These are phyloP conservation scores for Chrysosporium queenslandicum DNA, from an alignment of 2,329 filamentous ascomycete species.

Conservation along the genomic window DNA sequence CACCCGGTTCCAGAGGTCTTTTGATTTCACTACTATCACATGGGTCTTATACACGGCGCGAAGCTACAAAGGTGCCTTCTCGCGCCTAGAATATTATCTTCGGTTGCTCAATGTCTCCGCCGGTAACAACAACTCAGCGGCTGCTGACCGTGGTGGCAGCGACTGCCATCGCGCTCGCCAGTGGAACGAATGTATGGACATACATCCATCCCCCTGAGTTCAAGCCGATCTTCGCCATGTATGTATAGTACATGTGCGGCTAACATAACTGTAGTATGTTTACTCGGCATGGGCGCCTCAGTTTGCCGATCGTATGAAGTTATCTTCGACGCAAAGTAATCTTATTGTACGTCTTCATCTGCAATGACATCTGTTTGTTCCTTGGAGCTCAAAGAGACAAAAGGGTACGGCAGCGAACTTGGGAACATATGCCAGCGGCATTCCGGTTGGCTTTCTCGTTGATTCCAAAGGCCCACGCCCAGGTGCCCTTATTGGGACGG, in stretches of 20 bases:
- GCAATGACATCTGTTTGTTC: neutral
- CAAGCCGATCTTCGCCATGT: no score
- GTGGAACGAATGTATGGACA: slow-evolving; percentile 91
- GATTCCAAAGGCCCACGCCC: slow-evolving; percentile 72
- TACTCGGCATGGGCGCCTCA: slow-evolving; percentile 97
- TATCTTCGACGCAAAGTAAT: slow-evolving; percentile 89
- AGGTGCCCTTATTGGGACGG: slow-evolving; percentile 63
- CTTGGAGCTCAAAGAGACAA: slow-evolving; percentile 23
- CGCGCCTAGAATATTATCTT: neutral
- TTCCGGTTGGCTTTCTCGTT: slow-evolving; percentile 79
- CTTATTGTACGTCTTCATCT: slow-evolving; percentile 55
- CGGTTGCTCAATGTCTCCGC: slow-evolving; percentile 14
- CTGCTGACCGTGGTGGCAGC: slow-evolving; percentile 76
- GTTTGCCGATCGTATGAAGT: slow-evolving; percentile 74
- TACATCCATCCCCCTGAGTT: no score
- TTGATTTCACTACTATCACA: neutral
- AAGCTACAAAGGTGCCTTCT: slow-evolving; percentile 5
- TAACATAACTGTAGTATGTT: slow-evolving; percentile 59
- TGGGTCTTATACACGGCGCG: neutral
- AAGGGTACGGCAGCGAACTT: slow-evolving; percentile 51
- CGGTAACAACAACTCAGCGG: slow-evolving; percentile 43
- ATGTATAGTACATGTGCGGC: no score
- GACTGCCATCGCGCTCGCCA: slow-evolving; percentile 74
- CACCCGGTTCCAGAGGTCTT: neutral
- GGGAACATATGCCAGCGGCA: slow-evolving; percentile 86